Conservation (phyloP, 2,329 filamentous ascomycete genomes). For the Didymella arachidicola region DNA sequence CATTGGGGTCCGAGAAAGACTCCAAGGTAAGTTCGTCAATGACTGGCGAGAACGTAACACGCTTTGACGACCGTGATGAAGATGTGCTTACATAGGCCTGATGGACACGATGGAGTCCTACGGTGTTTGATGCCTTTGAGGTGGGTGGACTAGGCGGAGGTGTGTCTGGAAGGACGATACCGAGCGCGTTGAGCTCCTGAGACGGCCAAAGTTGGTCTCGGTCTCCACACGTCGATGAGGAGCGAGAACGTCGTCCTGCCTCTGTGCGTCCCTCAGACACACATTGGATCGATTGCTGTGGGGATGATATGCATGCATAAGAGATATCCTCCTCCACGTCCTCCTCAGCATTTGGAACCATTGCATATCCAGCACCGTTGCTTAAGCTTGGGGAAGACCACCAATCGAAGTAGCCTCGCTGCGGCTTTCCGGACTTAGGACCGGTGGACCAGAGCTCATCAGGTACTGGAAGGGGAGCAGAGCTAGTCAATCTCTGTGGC, state of each 20-base stretch:
- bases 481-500: neutral
- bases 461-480: conserved; percentile 13
- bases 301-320: neutral
- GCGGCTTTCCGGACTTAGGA: neutral
- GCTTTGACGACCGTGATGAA: conserved; percentile 1
- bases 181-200: conserved; percentile 10
- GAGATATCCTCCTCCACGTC: neutral
- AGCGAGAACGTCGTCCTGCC: no score
- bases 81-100: neutral
- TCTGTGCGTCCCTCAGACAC: neutral
- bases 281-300: neutral
- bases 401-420: conserved; percentile 15
- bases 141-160: conserved; percentile 5
- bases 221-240: neutral
- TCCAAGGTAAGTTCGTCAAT: conserved; percentile 8
- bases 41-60: conserved; percentile 14
- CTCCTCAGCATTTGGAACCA: neutral
- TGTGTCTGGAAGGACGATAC: conserved; percentile 6
- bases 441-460: conserved; percentile 8
- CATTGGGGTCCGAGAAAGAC: neutral
- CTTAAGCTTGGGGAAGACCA: conserved; percentile 8
- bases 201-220: neutral
- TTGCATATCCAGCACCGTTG: conserved; percentile 4
- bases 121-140: neutral
- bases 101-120: no score